phyloP scores from a whole-genome alignment of 2,329 filamentous ascomycete species.

The Cyclaneusma minus region DNA sequence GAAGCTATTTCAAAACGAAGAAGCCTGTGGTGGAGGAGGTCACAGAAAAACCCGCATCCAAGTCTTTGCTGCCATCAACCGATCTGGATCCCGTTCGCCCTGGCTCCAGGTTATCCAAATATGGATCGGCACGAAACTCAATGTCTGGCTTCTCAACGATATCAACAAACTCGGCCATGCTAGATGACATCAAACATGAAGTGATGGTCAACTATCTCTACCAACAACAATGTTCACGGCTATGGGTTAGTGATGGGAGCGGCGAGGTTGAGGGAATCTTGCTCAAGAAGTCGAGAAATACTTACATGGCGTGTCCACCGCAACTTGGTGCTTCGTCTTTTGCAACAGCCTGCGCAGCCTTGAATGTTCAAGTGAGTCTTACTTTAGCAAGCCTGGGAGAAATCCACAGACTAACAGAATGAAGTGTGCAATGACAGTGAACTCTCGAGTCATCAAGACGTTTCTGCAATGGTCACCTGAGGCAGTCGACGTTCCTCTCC shows the following conservation, averaged over 20 bases:
- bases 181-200: conserved; percentile 65
- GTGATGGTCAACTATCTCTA: conserved; percentile 76
- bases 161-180: conserved; percentile 37
- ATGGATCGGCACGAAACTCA: conserved; percentile 35
- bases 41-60: conserved; percentile 10
- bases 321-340: conserved; percentile 46
- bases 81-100: too few species aligned
- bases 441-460: conserved; percentile 64
- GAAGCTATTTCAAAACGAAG: conserved; percentile 44
- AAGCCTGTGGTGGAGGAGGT: conserved; percentile 19
- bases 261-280: conserved; percentile 59
- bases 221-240: conserved; percentile 59
- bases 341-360: conserved; percentile 45
- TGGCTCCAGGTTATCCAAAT: too few species aligned
- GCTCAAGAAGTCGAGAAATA: conserved; percentile 48
- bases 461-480: conserved; percentile 60
- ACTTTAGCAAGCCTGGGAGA: too few species aligned
- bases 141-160: conserved; percentile 24
- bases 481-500: conserved; percentile 58
- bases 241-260: conserved; percentile 58
- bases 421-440: conserved; percentile 66
- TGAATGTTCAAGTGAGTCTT: conserved; percentile 53
- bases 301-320: conserved; percentile 60
- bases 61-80: too few species aligned
- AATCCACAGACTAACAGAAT: neutral